Percentiles rank a stretch among this genome's conserved stretches.
Evolutionary conservation across 257 asterid genomes (phyloP).

Genomic region (Thymus mandschuricus): DNA sequence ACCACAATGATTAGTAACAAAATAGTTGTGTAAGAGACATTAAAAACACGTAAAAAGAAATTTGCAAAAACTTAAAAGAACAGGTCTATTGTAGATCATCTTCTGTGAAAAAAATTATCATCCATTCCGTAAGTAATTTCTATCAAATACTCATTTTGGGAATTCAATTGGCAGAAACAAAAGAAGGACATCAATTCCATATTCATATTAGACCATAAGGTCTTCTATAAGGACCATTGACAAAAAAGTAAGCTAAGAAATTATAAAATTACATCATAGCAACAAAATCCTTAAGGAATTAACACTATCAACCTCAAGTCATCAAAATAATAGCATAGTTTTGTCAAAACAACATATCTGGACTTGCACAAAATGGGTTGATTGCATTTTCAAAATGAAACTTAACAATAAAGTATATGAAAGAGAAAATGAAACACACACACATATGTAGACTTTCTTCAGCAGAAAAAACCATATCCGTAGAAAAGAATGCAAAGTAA

Average conservation of each 20-base stretch:
- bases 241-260: slow-evolving; percentile 13
- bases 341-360: background rate
- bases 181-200: background rate
- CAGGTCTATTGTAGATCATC: background rate
- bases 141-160: background rate
- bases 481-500: background rate
- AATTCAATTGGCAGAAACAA: background rate
- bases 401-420: background rate
- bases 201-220: background rate
- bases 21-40: background rate
- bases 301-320: slow-evolving; percentile 1
- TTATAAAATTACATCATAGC: background rate
- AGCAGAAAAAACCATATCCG: background rate
- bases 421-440: background rate
- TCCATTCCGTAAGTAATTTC: background rate
- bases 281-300: background rate
- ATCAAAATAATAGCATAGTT: background rate
- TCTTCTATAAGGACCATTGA: slow-evolving; percentile 16
- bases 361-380: background rate
- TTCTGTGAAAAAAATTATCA: background rate
- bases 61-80: background rate
- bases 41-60: background rate
- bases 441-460: slow-evolving; percentile 1
- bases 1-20: slow-evolving; percentile 10
- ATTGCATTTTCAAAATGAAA: background rate